These are phyloP conservation scores for Aspergillus diversus DNA, from an alignment of 495 filamentous ascomycete species.

Conservation along the genomic window DNA sequence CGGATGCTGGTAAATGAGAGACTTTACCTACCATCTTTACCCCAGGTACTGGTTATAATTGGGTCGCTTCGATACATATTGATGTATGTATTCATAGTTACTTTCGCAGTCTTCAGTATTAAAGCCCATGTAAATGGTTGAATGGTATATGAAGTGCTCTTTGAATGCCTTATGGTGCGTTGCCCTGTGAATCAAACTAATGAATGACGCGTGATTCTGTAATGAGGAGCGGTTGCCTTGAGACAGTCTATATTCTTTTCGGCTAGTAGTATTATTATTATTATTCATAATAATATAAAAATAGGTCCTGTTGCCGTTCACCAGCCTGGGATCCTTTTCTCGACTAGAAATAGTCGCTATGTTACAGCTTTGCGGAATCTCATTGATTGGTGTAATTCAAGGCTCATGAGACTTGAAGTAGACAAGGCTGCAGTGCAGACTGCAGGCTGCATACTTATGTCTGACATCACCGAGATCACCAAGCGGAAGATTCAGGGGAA, in stretches of 20 bases:
- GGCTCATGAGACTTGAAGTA: neutral
- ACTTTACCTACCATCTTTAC: neutral
- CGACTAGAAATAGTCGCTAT: neutral
- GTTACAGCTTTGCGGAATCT: neutral
- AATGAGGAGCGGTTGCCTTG: neutral
- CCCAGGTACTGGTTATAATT: constrained; percentile 8
- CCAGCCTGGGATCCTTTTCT: too few species aligned
- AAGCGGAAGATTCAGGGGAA: constrained; percentile 25
- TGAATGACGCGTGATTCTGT: too few species aligned
- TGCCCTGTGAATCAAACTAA: too few species aligned
- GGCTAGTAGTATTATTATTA: neutral
- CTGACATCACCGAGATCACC: constrained; percentile 6
- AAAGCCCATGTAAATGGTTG: constrained; percentile 6
- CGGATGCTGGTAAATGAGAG: constrained; percentile 1
- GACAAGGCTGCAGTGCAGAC: constrained; percentile 14
- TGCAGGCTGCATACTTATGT: constrained; percentile 10
- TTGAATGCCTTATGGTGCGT: too few species aligned
- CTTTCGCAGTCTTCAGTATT: constrained; percentile 15
- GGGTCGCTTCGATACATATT: constrained; percentile 20
- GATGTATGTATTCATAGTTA: constrained; percentile 27
- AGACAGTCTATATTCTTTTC: neutral
- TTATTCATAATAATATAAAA: neutral
- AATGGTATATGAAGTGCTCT: neutral
- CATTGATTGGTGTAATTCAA: neutral
- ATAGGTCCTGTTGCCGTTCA: neutral